These are phyloP conservation scores for Tolypocladium ophioglossoides DNA, from an alignment of 2,329 filamentous ascomycete genomes.

Conservation along the genomic window DNA sequence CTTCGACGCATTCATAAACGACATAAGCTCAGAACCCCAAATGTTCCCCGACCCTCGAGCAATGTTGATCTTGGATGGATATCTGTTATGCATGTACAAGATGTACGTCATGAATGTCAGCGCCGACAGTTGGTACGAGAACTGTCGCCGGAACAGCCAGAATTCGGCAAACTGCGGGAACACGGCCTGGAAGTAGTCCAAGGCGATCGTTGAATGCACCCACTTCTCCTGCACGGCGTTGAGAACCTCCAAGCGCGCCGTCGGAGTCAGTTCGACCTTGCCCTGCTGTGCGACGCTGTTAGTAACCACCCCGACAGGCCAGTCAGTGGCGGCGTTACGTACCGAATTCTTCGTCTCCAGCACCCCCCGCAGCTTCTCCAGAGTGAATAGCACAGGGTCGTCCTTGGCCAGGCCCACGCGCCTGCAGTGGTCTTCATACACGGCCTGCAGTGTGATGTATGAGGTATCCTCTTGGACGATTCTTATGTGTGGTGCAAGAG, in stretches of 20 bases:
- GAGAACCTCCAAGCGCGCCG: constrained; percentile 81
- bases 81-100: constrained; percentile 92
- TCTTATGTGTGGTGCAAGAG: constrained; percentile 85
- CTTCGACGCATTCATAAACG: constrained; percentile 73
- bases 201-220: constrained; percentile 70
- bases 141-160: constrained; percentile 96
- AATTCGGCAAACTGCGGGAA: constrained; percentile 90
- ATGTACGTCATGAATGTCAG: constrained; percentile 98
- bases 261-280: constrained; percentile 56
- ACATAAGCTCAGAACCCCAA: constrained; percentile 92
- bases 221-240: constrained; percentile 89
- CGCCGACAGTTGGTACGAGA: constrained; percentile 89
- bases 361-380: constrained; percentile 81
- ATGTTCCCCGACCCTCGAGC: constrained; percentile 80
- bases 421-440: constrained; percentile 94
- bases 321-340: constrained; percentile 20
- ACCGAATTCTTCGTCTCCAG: constrained; percentile 55
- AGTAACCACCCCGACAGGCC: constrained; percentile 4
- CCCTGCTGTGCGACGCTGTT: constrained; percentile 34
- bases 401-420: constrained; percentile 84
- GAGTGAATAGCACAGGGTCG: constrained; percentile 86
- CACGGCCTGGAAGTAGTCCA: constrained; percentile 80
- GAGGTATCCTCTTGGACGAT: constrained; percentile 93
- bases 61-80: constrained; percentile 92
- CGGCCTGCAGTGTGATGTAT: constrained; percentile 85